Evolutionary conservation across 306 rosid species (phyloP).

Genomic region (Chamaecrista fasciculata): DNA sequence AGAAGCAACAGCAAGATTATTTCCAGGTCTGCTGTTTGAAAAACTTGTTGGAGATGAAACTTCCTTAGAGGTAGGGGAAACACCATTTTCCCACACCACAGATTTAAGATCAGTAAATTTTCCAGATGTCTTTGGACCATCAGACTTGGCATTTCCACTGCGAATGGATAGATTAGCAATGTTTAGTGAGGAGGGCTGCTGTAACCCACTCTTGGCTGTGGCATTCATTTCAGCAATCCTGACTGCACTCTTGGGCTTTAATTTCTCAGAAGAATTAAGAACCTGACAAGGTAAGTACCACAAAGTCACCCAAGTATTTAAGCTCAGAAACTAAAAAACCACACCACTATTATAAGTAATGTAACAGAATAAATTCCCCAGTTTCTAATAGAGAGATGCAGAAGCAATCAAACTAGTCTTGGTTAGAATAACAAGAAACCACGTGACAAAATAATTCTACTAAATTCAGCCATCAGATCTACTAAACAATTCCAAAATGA

Average conservation of each 20-base stretch:
- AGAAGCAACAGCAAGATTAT: slow-evolving; percentile 58
- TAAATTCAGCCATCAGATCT: neutral
- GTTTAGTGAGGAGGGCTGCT: slow-evolving; percentile 52
- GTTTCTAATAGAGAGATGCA: neutral
- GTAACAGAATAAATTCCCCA: neutral
- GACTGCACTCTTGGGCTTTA: slow-evolving; percentile 67
- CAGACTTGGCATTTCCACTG: slow-evolving; percentile 62
- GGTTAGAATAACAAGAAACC: neutral
- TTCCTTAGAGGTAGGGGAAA: slow-evolving; percentile 67
- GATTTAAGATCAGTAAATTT: slow-evolving; percentile 89
- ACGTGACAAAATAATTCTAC: too few species aligned
- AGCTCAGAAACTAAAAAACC: neutral
- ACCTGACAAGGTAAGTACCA: slow-evolving; percentile 41
- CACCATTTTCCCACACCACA: slow-evolving; percentile 76
- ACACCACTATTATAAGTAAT: neutral
- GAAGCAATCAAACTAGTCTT: neutral
- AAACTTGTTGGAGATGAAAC: slow-evolving; percentile 58
- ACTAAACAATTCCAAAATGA: neutral
- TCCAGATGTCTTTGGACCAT: slow-evolving; percentile 81
- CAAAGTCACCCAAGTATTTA: slow-evolving; percentile 3
- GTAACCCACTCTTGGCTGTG: slow-evolving; percentile 54
- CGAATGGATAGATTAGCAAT: slow-evolving; percentile 63
- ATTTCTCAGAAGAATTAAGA: slow-evolving; percentile 74
- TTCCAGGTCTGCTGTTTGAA: slow-evolving; percentile 51
- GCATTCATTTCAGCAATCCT: slow-evolving; percentile 62